A percentile compares a stretch with the other conserved stretches of the same genome.
Evolutionary conservation across 73 alveolate genomes (phyloP).

Genomic region (Loxodes magnus): DNA sequence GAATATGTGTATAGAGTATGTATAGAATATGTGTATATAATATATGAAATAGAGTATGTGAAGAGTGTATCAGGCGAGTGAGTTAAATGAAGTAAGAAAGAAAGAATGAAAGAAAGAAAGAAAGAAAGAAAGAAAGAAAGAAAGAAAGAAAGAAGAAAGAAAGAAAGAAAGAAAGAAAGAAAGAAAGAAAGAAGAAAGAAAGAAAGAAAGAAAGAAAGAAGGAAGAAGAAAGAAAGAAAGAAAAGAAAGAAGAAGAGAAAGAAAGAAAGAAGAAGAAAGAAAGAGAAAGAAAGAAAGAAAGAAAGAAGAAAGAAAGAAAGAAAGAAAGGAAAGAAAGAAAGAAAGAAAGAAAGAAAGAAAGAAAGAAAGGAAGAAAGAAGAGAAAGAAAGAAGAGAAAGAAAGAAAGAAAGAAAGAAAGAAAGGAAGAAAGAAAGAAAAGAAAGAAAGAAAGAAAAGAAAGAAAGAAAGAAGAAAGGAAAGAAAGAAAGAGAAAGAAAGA

Average conservation of each 20-base stretch:
- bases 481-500: neutral
- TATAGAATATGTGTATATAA: neutral
- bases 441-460: neutral
- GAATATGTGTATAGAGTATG: too few species aligned
- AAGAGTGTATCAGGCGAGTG: too few species aligned
- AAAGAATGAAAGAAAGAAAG: slow-evolving; percentile 1
- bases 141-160: neutral
- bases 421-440: neutral
- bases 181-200: neutral
- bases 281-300: neutral
- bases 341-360: neutral
- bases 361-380: neutral
- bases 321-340: neutral
- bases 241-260: neutral
- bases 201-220: neutral
- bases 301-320: neutral
- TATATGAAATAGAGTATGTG: too few species aligned
- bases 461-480: neutral
- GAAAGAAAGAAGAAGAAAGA: neutral
- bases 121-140: neutral
- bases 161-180: neutral
- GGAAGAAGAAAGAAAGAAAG: neutral
- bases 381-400: neutral
- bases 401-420: slow-evolving; percentile 1
- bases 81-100: too few species aligned